phyloP scores from a whole-genome alignment of 352 stramenopile genomes.

The Globisporangium apiculatum region DNA sequence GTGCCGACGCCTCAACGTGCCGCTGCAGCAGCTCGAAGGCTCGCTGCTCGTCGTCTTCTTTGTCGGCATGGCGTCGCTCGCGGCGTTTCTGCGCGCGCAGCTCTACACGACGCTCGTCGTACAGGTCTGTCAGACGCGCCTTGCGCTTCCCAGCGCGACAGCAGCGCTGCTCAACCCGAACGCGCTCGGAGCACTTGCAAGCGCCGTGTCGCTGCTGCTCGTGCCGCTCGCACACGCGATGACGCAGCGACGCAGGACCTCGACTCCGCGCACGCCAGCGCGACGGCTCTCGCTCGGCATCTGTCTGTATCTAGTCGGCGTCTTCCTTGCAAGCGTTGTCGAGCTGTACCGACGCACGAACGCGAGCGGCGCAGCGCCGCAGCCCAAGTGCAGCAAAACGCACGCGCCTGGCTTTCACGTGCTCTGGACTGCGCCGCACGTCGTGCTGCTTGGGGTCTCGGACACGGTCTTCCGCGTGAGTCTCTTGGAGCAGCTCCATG shows the following conservation, averaged over 20 bases:
- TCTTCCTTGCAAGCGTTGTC: slow-evolving; percentile 71
- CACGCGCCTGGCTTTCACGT: slow-evolving; percentile 31
- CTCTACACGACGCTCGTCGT: slow-evolving; percentile 61
- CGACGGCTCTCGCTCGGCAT: slow-evolving; percentile 42
- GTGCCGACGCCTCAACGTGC: slow-evolving; percentile 28
- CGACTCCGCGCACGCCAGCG: slow-evolving; percentile 13
- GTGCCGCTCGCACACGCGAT: slow-evolving; percentile 13
- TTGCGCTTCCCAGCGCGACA: slow-evolving; percentile 22
- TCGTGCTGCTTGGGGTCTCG: slow-evolving; percentile 42
- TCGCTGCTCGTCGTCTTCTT: slow-evolving; percentile 27
- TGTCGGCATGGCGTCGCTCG: slow-evolving; percentile 36
- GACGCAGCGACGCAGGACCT: background rate
- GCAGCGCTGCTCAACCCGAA: slow-evolving; percentile 32
- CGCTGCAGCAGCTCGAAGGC: slow-evolving; percentile 18
- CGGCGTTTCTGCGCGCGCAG: slow-evolving; percentile 59
- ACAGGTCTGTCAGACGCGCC: slow-evolving; percentile 53
- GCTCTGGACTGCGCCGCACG: slow-evolving; percentile 47
- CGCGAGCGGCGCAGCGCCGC: slow-evolving; percentile 8
- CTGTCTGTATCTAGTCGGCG: slow-evolving; percentile 43
- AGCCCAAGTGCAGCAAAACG: slow-evolving; percentile 23
- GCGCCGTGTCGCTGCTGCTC: slow-evolving; percentile 13
- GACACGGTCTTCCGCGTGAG: slow-evolving; percentile 62
- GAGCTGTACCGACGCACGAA: slow-evolving; percentile 67
- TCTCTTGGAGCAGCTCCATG: slow-evolving; percentile 46
- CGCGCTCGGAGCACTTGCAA: slow-evolving; percentile 15